Base-by-base conservation (phyloP, 129 eudicot genomes). In the Arctium lappa region DNA sequence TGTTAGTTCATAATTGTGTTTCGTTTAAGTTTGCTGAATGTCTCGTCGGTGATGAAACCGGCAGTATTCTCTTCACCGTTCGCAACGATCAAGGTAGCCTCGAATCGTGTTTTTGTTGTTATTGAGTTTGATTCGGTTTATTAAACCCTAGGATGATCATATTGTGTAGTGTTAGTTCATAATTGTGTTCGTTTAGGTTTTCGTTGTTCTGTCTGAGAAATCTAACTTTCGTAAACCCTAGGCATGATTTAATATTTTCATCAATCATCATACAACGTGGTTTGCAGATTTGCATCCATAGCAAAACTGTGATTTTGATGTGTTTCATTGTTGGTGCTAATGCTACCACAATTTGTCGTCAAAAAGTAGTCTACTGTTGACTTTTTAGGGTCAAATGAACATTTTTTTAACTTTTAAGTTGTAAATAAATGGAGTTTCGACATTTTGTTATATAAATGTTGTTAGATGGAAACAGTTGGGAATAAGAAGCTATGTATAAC, bases 41-140 rank as follows among this genome's bases (percentile, higher is more conserved):
- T 66, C 86, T 86, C 62, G 69, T 86, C 77, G 88, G 88, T 18
- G 88, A 86, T 78, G 83, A 86, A 69, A 81, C 86, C 36, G 86
- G 86, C 16, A 12, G 73, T 6, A 77, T 86, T 44, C 74, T 81
- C 30, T 82, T 86, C 76, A 77, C 86, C 65, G 88, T 86, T 72
- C 88, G 88, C 75, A 86, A 86, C 65, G 83, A 81, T 70, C 88
- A 86, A 79, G 88, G 88, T 85, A 80, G 48, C 3, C 0, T 74
- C 30, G 3, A 22, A 5, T 56, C 12, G 22, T 71, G 15, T 66
- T 48, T 62, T 32, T 33, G 16, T n/a, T 40, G 0, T 53, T 69
- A 3, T 46, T 8, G 13, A 71, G 36, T 10, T 31, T 71, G 40
- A 2, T 71, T 32, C 4, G 33, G 36, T 71, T 9, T 5, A 5